Conservation (phyloP, 208 protist genomes). For the Naegleria lovaniensis region DNA sequence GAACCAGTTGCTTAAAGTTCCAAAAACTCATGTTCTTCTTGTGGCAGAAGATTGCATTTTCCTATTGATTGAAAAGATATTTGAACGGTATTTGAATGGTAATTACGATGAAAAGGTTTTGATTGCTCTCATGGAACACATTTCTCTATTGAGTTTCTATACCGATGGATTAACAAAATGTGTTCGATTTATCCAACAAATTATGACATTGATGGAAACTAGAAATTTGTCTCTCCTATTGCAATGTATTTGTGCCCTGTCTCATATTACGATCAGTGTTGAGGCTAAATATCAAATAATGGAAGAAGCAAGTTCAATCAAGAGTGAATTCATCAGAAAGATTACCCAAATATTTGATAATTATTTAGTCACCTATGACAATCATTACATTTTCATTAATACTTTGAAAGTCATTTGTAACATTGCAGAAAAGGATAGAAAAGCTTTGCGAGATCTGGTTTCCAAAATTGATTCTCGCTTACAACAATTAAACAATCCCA, state of each 20-base stretch:
- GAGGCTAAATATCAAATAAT: background rate
- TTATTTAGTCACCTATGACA: background rate
- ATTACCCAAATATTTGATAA: background rate
- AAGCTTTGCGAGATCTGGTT: background rate
- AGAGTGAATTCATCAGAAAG: background rate
- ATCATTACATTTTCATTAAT: slow-evolving; percentile 6
- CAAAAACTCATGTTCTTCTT: background rate
- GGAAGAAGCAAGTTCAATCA: background rate
- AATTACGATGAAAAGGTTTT: background rate
- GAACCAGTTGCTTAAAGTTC: background rate
- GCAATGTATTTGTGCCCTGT: background rate
- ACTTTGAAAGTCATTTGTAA: background rate
- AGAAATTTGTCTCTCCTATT: background rate
- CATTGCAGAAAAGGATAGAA: background rate
- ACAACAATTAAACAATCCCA: background rate
- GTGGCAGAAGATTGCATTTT: background rate
- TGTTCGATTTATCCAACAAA: background rate
- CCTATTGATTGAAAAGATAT: background rate
- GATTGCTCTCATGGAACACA: background rate
- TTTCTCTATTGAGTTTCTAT: background rate
- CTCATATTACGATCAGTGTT: background rate
- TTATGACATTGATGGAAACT: background rate
- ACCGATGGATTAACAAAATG: background rate
- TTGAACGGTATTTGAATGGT: background rate
- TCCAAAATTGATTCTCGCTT: background rate